phyloP scores from a whole-genome alignment of 1,139 yeast genomes.

The Yamadazyma jaroonii region DNA sequence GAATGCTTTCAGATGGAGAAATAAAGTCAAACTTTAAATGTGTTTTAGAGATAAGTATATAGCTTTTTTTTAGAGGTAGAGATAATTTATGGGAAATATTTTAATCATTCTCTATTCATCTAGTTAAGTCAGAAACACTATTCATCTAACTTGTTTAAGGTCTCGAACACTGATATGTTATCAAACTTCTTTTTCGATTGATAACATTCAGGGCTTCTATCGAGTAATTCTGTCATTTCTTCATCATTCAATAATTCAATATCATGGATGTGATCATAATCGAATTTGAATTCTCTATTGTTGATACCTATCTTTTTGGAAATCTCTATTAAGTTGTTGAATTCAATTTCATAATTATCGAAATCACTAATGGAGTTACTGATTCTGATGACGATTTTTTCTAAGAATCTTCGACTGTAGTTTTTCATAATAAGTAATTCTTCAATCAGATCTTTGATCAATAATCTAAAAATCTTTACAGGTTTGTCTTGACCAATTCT shows the following conservation, averaged over 20 bases:
- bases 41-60: too few species aligned
- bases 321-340: constrained; percentile 30
- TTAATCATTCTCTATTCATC: too few species aligned
- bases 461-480: constrained; percentile 74
- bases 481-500: constrained; percentile 88
- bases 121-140: too few species aligned
- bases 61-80: too few species aligned
- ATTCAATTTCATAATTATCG: constrained; percentile 17
- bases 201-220: constrained; percentile 51
- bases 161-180: constrained; percentile 54
- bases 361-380: constrained; percentile 51
- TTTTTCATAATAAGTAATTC: constrained; percentile 76
- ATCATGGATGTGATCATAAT: constrained; percentile 9
- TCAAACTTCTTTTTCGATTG: constrained; percentile 23
- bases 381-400: constrained; percentile 77
- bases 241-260: constrained; percentile 19
- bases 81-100: too few species aligned
- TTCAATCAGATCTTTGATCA: constrained; percentile 77
- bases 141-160: constrained; percentile 39
- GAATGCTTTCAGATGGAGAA: constrained; percentile 67
- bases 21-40: constrained; percentile 6
- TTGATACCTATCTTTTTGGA: constrained; percentile 22
- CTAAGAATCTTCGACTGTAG: constrained; percentile 74
- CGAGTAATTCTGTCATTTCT: constrained; percentile 55
- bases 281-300: constrained; percentile 13